phyloP scores from a whole-genome alignment of 2,329 filamentous ascomycete species.

The Fusarium stilboides region DNA sequence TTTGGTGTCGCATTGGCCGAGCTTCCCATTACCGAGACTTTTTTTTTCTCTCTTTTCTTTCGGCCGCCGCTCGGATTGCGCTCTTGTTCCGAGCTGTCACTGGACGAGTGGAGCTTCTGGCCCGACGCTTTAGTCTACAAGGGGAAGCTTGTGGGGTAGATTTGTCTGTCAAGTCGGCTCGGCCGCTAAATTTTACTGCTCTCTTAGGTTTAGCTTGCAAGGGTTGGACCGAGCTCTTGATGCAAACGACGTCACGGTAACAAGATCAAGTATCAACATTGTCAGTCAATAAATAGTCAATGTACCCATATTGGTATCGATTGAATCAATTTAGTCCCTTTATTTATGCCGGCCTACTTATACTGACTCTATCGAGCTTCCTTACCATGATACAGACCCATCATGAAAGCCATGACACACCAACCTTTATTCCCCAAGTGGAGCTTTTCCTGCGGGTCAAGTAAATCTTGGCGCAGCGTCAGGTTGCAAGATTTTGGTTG shows the following conservation, averaged over 20 bases:
- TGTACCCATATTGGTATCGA: neutral
- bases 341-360: fast-evolving
- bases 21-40: conserved; percentile 35
- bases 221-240: conserved; percentile 7
- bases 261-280: neutral
- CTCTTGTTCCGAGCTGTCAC: conserved; percentile 46
- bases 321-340: fast-evolving
- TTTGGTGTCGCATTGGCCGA: conserved; percentile 45
- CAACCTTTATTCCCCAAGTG: conserved; percentile 27
- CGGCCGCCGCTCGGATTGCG: conserved; percentile 47
- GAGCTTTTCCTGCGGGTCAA: conserved; percentile 23
- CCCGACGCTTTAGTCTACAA: conserved; percentile 12
- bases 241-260: conserved; percentile 39
- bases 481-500: conserved; percentile 24
- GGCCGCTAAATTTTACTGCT: conserved; percentile 26
- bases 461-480: conserved; percentile 27
- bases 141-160: conserved; percentile 29
- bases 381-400: neutral
- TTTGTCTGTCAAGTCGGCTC: conserved; percentile 15
- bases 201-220: conserved; percentile 12
- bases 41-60: conserved; percentile 32
- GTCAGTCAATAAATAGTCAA: neutral
- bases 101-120: conserved; percentile 21
- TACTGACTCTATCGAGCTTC: fast-evolving
- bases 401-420: conserved; percentile 33